These are phyloP conservation scores for Starmerella vaccinii DNA, from an alignment of 805 yeast genomes.

Conservation along the genomic window DNA sequence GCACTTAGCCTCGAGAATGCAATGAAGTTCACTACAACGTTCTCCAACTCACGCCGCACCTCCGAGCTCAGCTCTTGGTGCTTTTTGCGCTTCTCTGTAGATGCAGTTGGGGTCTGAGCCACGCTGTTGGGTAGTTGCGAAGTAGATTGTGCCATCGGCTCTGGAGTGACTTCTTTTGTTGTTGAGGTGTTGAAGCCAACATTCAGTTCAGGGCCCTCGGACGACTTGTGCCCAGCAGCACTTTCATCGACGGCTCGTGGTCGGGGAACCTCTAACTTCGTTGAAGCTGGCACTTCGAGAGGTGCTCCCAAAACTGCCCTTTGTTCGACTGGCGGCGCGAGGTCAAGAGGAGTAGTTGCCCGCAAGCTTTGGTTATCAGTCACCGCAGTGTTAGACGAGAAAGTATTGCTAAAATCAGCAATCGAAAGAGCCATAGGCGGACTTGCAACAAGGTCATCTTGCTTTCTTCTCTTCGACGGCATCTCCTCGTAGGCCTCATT, in stretches of 20 bases:
- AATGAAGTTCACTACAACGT: constrained; percentile 66
- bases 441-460: background rate
- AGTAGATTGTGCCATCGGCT: too few species aligned
- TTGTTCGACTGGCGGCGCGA: background rate
- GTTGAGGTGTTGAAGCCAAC: too few species aligned
- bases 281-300: background rate
- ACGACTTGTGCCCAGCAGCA: too few species aligned
- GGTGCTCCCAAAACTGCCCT: background rate
- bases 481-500: background rate
- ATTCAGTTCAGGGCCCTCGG: too few species aligned
- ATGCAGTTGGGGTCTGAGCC: background rate
- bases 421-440: background rate
- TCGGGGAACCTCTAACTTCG: background rate
- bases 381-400: background rate
- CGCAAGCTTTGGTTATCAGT: too few species aligned
- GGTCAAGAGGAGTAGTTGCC: too few species aligned
- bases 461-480: background rate
- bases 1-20: constrained; percentile 85
- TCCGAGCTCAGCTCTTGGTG: constrained; percentile 8
- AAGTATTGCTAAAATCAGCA: background rate
- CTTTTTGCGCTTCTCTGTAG: constrained; percentile 7
- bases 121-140: background rate
- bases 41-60: constrained; percentile 35
- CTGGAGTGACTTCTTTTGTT: too few species aligned
- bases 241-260: background rate